Conservation (phyloP, 108 stramenopile species). For the Cyclotella atomus region DNA sequence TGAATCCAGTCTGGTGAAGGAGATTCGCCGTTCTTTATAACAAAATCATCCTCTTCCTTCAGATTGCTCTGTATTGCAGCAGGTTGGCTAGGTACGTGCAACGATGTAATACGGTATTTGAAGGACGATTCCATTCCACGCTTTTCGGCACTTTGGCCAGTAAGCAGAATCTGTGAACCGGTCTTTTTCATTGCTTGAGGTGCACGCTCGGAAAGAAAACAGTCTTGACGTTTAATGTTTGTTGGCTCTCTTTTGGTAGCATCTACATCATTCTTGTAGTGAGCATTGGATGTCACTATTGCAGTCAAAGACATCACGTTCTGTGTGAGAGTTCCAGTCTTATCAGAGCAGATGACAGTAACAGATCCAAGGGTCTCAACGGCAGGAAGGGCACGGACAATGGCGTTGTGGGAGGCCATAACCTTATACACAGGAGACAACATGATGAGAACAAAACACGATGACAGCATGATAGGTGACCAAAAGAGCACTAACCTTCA, state of each 20-base stretch:
- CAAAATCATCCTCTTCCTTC: constrained; percentile 43
- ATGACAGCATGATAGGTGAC: no score
- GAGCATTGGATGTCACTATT: constrained; percentile 76
- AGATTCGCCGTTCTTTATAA: constrained; percentile 65
- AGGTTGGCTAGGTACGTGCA: constrained; percentile 22
- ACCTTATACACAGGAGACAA: constrained; percentile 12
- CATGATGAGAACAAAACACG: neutral
- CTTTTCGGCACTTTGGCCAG: constrained; percentile 29
- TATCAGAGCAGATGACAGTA: constrained; percentile 96
- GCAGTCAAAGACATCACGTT: constrained; percentile 91
- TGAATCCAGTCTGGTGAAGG: constrained; percentile 60
- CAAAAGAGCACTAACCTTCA: constrained; percentile 48
- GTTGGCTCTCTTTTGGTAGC: constrained; percentile 41
- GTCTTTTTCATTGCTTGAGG: constrained; percentile 36
- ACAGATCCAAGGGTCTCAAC: constrained; percentile 98
- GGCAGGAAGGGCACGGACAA: constrained; percentile 90
- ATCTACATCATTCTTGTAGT: constrained; percentile 69
- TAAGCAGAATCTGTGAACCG: constrained; percentile 37
- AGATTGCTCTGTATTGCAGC: constrained; percentile 1
- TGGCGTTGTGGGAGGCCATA: constrained; percentile 90
- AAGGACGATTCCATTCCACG: constrained; percentile 42
- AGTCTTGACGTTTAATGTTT: constrained; percentile 73
- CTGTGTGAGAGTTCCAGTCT: constrained; percentile 98
- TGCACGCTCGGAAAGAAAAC: constrained; percentile 62
- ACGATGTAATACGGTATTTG: constrained; percentile 30